Conservation (phyloP, 192 early-diverging fungal species). For the Umbelopsis sp. region DNA sequence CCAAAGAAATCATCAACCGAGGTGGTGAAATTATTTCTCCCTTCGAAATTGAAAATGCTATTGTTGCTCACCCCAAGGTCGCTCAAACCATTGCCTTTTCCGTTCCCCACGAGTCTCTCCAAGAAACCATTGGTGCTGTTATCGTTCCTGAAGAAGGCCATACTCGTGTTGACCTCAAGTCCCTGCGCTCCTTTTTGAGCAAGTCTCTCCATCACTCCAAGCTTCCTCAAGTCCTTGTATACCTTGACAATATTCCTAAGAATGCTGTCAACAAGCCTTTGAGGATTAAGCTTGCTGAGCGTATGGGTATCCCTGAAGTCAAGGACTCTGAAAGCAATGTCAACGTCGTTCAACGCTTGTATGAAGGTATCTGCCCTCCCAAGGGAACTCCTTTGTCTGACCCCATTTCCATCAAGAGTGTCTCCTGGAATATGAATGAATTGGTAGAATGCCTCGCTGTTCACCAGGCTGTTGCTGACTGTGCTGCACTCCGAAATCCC, state of each 20-base stretch:
- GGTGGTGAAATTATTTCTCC: slow-evolving; percentile 84
- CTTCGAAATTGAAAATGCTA: slow-evolving; percentile 63
- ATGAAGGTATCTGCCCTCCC: slow-evolving; percentile 40
- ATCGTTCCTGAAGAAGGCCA: slow-evolving; percentile 32
- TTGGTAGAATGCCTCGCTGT: slow-evolving; percentile 23
- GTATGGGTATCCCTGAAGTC: slow-evolving; percentile 39
- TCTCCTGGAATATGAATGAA: slow-evolving; percentile 28
- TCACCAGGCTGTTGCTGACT: slow-evolving; percentile 14
- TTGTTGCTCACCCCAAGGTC: slow-evolving; percentile 35
- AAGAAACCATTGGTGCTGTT: slow-evolving; percentile 51
- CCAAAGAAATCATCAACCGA: slow-evolving; percentile 83
- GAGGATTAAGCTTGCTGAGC: slow-evolving; percentile 46
- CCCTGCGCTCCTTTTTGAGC: slow-evolving; percentile 30
- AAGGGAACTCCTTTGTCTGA: slow-evolving; percentile 28
- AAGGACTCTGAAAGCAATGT: slow-evolving; percentile 33
- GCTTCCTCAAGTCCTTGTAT: slow-evolving; percentile 46
- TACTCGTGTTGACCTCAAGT: slow-evolving; percentile 29
- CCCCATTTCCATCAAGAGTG: slow-evolving; percentile 22
- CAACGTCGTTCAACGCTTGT: slow-evolving; percentile 32
- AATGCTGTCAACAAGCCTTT: slow-evolving; percentile 45
- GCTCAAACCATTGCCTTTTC: slow-evolving; percentile 47
- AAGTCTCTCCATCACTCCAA: slow-evolving; percentile 45
- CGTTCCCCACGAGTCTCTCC: slow-evolving; percentile 43
- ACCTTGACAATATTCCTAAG: slow-evolving; percentile 49
- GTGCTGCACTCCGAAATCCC: slow-evolving; percentile 27